Evolutionary conservation across 2,329 filamentous ascomycete species (phyloP), one percentile per base, ranked within the genome.

Genomic region (Harringtonia lauricola): DNA sequence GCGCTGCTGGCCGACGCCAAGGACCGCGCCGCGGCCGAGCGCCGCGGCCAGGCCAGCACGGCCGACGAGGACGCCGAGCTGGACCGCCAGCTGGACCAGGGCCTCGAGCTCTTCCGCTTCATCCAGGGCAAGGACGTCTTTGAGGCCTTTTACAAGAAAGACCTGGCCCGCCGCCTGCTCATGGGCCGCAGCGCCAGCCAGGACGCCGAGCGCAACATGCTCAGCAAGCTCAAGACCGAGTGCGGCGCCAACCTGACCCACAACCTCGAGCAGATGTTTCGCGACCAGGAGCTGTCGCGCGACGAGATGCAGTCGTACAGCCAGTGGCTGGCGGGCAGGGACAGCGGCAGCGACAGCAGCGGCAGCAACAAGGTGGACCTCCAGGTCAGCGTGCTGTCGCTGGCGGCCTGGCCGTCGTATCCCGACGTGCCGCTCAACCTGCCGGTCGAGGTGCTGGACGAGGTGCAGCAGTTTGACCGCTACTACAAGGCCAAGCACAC

Each of bases 201-300:
- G 44, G 92, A 98, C 62, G 90, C 92, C 0, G 94, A 98, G 65
- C 79, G 89, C 50, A 94, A 84, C 63, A 98, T 98, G 92, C 74
- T 98, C 39, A 74, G 85, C 22, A 86, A 94, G 52, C 71, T 98
- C 24, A 90, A 92, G 64, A 84, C 81, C 52, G 92, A 98, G 67
- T 98, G 92, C 58, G 92, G 92, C 33, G 83, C 86, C 14, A 85
- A 79, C 53, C 96, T 98, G 59, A 98, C 92, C 0, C 89, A 95
- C 58, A 98, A 98, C 56, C 71, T 99, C 1, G 94, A 99, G 63
- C 86, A 90, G 49, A 99, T 99, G 92, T 98, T 99, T 70, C 95
- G 94, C 61, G 92, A 99, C 57, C 87, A 96, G 61, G 89, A 95
- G 58, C 73, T 95, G 18, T 86, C 86, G 13, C 83, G 84, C 48